Evolutionary conservation across 2,329 filamentous ascomycete genomes (phyloP), one percentile per base, ranked within the genome.

Genomic region (Diaporthe australafricana): DNA sequence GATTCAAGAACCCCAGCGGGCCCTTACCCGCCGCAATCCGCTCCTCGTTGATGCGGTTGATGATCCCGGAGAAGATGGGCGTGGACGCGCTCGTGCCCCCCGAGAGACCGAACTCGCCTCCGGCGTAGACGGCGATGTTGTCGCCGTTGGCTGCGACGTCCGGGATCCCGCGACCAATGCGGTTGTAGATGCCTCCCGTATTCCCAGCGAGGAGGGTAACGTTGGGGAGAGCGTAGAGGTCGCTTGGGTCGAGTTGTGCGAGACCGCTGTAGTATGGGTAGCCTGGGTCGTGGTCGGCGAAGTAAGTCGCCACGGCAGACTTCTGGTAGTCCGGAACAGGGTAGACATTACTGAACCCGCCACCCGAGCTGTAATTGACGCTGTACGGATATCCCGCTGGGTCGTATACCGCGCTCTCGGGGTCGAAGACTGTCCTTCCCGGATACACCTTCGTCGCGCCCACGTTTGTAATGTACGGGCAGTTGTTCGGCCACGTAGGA

Each of bases 1-100:
- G 80, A 72, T 82, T 82, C 62, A 83, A 74, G 69, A 82, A 82
- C 2, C 81, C 80, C 0, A 85, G 74, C 0, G 81, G 76, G 25
- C 66, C 75, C 76, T 87, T 85, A 5, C 87, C 86, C 8, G 79
- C 80, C 0, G 84, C 80, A 22, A 91, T 79, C 48, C 89, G 81
- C 0, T 87, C 88, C 75, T 92, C 90, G 75, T 93, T 93, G 70
- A 93, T 80, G 4, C 93, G 84, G 1, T 88, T 83, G 47, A 93
- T 82, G 60, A 93, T 83, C 5, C 84, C 87, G 0, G 88, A 86
- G 40, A 89, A 88, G 0, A 89, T 81, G 0, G 92, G 92, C 0
- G 88, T 80, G 0, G 90, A 86, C 42, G 89, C 87, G 35, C 84
- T 87, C 3, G 86, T 88, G 17, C 89, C 88, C n/a, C 83, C 84